These are phyloP conservation scores for Choiromyces venosus DNA, from an alignment of 495 filamentous ascomycete genomes.

Conservation along the genomic window DNA sequence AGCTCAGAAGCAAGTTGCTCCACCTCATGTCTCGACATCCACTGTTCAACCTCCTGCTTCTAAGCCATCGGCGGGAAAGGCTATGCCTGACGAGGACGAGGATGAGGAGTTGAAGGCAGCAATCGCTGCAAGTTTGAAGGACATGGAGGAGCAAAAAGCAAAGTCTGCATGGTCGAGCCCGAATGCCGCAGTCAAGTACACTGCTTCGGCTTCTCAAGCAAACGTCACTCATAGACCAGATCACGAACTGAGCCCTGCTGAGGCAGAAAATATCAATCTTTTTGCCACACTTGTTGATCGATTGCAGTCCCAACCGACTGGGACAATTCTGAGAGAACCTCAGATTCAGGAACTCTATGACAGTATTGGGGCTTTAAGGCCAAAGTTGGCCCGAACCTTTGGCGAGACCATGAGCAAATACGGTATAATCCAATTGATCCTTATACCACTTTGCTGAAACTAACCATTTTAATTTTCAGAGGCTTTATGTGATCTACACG, in stretches of 20 bases:
- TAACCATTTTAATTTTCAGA: constrained; percentile 46
- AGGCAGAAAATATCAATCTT: constrained; percentile 95
- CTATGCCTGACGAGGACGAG: constrained; percentile 61
- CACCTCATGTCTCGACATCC: constrained; percentile 36
- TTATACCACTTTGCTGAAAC: background rate
- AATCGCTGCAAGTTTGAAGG: constrained; percentile 89
- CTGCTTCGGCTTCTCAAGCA: constrained; percentile 44
- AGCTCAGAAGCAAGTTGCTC: constrained; percentile 43
- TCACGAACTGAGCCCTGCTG: constrained; percentile 87
- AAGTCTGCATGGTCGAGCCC: constrained; percentile 45
- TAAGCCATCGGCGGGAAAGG: constrained; percentile 43
- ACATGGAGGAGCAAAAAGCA: constrained; percentile 98
- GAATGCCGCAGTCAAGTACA: constrained; percentile 36
- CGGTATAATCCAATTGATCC: constrained; percentile 52
- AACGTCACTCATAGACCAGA: constrained; percentile 58
- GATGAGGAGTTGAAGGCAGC: constrained; percentile 92
- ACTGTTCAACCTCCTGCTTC: constrained; percentile 43
- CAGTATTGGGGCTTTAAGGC: constrained; percentile 83
- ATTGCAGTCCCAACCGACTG: constrained; percentile 88
- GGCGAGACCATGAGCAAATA: constrained; percentile 99
- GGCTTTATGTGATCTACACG: constrained; percentile 86
- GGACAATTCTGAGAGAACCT: constrained; percentile 88
- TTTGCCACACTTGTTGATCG: constrained; percentile 93
- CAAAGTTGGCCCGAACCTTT: constrained; percentile 92
- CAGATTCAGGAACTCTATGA: constrained; percentile 98